Evolutionary conservation across 2,329 filamentous ascomycete genomes (phyloP), one percentile per base, ranked within the genome.

Genomic region (Claviceps africana): DNA sequence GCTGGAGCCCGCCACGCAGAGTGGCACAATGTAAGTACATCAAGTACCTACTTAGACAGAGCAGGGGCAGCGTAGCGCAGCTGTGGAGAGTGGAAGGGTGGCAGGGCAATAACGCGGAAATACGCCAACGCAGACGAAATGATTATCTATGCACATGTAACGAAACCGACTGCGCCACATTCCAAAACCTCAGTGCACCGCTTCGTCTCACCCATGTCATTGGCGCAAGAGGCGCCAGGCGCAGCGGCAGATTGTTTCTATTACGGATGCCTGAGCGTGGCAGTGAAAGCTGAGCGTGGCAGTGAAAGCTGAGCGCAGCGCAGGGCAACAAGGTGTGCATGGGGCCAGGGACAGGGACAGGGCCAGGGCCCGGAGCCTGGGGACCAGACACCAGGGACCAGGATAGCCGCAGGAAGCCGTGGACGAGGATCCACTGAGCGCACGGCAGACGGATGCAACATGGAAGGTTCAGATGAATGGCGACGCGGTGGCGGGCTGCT

Each of bases 281-380:
- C 51, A 48, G 51, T 52, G 51, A 45, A 49, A 44, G 47, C 35
- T 50, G 37, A 42, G 51, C 10, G n/a, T n/a, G n/a, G n/a, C n/a
- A n/a, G n/a, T n/a, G n/a, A n/a, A n/a, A n/a, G n/a, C n/a, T n/a
- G n/a, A n/a, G n/a, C n/a, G 19, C 7, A 25, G 47, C 37, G 25
- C 19, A 45, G 45, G 9, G 19, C 28, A 25, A 39, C n/a, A 17
- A 37, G 37, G 28, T 25, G 35, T 35, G 45, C 44, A 48, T n/a
- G n/a, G n/a, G n/a, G n/a, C n/a, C n/a, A n/a, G n/a, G n/a, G n/a
- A n/a, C n/a, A n/a, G n/a, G n/a, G n/a, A n/a, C n/a, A n/a, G n/a
- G n/a, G n/a, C n/a, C n/a, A n/a, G n/a, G n/a, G n/a, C n/a, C n/a
- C n/a, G n/a, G n/a, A n/a, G n/a, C n/a, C n/a, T n/a, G n/a, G n/a